Conservation (phyloP, 2,329 filamentous ascomycete genomes). For the Xylariaceae sp. region DNA sequence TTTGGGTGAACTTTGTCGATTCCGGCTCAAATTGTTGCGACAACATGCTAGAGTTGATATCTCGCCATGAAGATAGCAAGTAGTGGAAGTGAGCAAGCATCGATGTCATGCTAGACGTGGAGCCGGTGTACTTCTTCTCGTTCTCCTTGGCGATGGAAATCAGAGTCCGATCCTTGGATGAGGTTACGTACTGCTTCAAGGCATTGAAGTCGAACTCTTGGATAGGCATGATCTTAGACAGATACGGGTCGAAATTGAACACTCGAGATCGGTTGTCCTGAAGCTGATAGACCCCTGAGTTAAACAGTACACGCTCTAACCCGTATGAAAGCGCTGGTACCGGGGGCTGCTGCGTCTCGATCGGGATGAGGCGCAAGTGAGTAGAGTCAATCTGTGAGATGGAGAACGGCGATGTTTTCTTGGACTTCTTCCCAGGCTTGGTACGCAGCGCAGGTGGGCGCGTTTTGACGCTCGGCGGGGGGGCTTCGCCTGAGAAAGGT, state of each 20-base stretch:
- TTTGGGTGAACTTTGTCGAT: slow-evolving; percentile 62
- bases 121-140: slow-evolving; percentile 81
- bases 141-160: slow-evolving; percentile 62
- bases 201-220: slow-evolving; percentile 88
- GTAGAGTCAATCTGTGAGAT: no score
- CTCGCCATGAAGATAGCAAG: slow-evolving; percentile 78
- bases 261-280: slow-evolving; percentile 84
- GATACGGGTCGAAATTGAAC: slow-evolving; percentile 95
- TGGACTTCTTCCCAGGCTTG: no score
- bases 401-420: no score
- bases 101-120: slow-evolving; percentile 93
- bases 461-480: no score
- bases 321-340: slow-evolving; percentile 67
- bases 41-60: slow-evolving; percentile 61
- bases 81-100: slow-evolving; percentile 89
- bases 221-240: slow-evolving; percentile 89
- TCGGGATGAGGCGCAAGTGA: slow-evolving; percentile 25
- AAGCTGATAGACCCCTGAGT: slow-evolving; percentile 84
- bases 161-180: slow-evolving; percentile 74
- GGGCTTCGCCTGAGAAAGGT: no score
- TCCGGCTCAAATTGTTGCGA: slow-evolving; percentile 63
- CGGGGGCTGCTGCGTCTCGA: slow-evolving; percentile 29
- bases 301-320: slow-evolving; percentile 89
- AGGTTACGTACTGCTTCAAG: slow-evolving; percentile 83
- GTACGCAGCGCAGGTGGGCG: no score